Conservation (phyloP, 2,329 filamentous ascomycete species). For the Rutstroemia sp. region DNA sequence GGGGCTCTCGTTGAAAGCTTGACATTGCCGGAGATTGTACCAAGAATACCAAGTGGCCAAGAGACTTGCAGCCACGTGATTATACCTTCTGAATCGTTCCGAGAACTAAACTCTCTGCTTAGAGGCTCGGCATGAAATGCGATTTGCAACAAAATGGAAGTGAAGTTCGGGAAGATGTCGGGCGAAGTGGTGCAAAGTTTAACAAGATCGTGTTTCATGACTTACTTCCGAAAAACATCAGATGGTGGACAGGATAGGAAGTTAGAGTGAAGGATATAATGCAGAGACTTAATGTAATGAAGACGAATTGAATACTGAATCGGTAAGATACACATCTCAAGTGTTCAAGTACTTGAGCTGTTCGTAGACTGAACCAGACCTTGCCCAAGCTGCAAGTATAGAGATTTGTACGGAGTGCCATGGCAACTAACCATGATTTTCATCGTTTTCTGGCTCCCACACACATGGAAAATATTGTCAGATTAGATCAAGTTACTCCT, state of each 20-base stretch:
- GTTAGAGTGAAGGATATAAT: not conserved
- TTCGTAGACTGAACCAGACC: too few species aligned
- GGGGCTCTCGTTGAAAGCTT: too few species aligned
- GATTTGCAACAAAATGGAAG: slow-evolving; percentile 5
- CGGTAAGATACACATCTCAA: not conserved
- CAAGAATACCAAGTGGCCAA: not conserved
- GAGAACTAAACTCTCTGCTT: not conserved
- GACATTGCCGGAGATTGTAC: not conserved
- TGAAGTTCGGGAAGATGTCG: not conserved
- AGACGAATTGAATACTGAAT: not conserved
- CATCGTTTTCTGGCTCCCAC: not conserved
- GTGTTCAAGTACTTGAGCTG: too few species aligned
- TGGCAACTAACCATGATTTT: not conserved
- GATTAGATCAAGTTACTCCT: slow-evolving; percentile 13
- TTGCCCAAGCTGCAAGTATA: too few species aligned
- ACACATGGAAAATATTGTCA: slow-evolving; percentile 3
- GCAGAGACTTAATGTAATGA: not conserved
- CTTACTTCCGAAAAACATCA: too few species aligned
- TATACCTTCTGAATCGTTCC: not conserved
- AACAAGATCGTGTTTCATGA: not conserved
- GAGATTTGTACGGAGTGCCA: not conserved
- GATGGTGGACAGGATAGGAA: not conserved
- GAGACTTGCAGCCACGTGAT: not conserved
- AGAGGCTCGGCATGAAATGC: not conserved
- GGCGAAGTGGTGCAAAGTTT: not conserved